Conservation (phyloP, 73 alveolate genomes). For the Durusdinium trenchii region DNA sequence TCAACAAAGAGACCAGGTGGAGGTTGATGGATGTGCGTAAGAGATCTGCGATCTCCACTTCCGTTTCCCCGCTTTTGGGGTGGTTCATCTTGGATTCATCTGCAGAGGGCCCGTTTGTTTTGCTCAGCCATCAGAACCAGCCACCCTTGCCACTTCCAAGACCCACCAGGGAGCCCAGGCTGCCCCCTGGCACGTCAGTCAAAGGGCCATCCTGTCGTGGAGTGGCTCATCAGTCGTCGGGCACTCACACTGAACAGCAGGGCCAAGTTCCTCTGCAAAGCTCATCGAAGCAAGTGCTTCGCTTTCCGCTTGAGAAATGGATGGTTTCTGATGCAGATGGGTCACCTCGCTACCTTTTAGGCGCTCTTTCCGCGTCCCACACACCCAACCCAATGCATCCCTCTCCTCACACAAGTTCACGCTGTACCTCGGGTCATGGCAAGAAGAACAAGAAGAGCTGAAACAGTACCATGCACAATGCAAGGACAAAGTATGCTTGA, state of each 20-base stretch:
- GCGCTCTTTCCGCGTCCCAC: background rate
- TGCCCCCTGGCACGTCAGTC: conserved; percentile 72
- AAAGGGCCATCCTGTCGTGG: conserved; percentile 73
- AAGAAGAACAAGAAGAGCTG: background rate
- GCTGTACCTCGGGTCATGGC: conserved; percentile 15
- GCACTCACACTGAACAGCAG: background rate
- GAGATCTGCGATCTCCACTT: no score
- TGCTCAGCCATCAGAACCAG: background rate
- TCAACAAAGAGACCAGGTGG: no score
- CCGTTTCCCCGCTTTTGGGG: no score
- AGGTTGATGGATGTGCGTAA: no score
- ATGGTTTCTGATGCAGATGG: background rate
- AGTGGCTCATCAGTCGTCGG: background rate
- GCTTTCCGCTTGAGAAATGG: background rate
- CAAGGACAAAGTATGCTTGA: no score
- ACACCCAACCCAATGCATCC: background rate
- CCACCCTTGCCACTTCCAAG: background rate
- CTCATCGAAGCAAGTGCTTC: background rate
- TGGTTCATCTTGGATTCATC: no score
- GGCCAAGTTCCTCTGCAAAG: background rate
- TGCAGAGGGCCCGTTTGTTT: background rate
- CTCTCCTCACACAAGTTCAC: conserved; percentile 48
- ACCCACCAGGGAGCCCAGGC: background rate
- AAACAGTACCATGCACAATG: background rate
- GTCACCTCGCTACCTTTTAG: background rate